Evolutionary conservation across 768 basidiomycete genomes (phyloP), one percentile per base, ranked within the genome.

Genomic region (Strobilomyces confusus): DNA sequence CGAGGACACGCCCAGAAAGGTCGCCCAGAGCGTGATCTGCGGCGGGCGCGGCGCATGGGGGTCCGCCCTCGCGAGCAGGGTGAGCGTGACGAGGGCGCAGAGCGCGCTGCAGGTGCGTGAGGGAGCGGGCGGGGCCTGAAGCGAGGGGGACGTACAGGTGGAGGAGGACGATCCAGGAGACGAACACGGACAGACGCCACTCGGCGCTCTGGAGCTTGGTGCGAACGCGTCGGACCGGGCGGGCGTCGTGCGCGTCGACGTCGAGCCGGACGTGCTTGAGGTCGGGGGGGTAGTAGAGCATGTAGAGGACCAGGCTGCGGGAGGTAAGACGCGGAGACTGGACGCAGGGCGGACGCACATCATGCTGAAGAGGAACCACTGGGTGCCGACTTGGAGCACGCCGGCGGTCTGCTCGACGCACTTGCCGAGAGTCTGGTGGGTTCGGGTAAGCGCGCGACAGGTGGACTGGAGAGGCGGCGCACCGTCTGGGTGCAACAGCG

Each of bases 201-300:
- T 85, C 82, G 2, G 80, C 73, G 20, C 80, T 86, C 64, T 77
- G 78, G 29, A 78, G 69, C 26, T 75, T 73, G 2, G 75, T 77
- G 67, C 79, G 81, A 56, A 77, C 58, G 38, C 71, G 72, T 9
- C 69, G 68, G 9, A 73, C 69, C 0, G 75, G 76, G 14, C 71
- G 74, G 12, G 68, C 62, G 48, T 79, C 76, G 37, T 78, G 71
- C 0, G 69, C 56, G 50, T 76, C 71, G n/a, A 75, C 63, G 46
- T 73, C 69, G 9, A 78, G 60, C 44, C 75, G 70, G 44, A 72
- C 70, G 64, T 85, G 89, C 71, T 95, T 97, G 64, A 88, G 82
- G 62, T 89, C 82, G 7, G 78, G 72, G 0, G 97, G 97, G 67
- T 92, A 98, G 75, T 94, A 98, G 37, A 89, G 74, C 74, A 99